These are phyloP conservation scores for Diddensiella transvaalensis DNA, from an alignment of 805 yeast species.

Conservation along the genomic window DNA sequence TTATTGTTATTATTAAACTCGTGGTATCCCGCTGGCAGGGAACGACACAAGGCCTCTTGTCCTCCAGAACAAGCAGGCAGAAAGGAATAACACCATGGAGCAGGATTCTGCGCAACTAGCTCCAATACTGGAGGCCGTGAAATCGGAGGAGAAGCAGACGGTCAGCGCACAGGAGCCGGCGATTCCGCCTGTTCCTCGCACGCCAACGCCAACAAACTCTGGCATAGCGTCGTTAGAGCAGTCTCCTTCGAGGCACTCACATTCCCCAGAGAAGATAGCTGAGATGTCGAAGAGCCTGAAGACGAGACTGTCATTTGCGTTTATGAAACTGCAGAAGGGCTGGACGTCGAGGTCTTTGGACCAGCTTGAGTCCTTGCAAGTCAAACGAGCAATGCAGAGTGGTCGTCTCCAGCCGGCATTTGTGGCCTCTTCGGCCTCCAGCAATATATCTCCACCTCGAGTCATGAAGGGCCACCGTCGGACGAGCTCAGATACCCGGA, in stretches of 20 bases:
- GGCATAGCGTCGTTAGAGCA: not conserved
- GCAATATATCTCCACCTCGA: not conserved
- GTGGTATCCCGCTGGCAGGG: too few relatives aligned
- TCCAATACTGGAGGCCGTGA: too few relatives aligned
- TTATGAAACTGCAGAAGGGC: slow-evolving; percentile 18
- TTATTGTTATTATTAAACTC: too few relatives aligned
- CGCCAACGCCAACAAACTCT: not conserved
- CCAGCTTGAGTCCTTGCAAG: slow-evolving; percentile 12
- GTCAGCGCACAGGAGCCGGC: too few relatives aligned
- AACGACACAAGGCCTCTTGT: too few relatives aligned
- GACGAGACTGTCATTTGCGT: slow-evolving; percentile 18
- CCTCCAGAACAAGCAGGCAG: too few relatives aligned
- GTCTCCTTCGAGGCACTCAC: not conserved
- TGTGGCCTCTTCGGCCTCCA: not conserved
- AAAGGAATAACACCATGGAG: too few relatives aligned
- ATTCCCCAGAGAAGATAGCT: slow-evolving; percentile 27
- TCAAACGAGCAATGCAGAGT: not conserved
- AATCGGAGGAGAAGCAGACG: too few relatives aligned
- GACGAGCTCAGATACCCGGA: slow-evolving; percentile 8
- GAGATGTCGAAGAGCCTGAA: slow-evolving; percentile 44
- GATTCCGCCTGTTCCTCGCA: not conserved
- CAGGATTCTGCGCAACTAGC: too few relatives aligned
- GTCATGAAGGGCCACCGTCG: slow-evolving; percentile 16
- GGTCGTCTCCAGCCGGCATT: not conserved
- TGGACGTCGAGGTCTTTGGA: slow-evolving; percentile 18